Conservation (phyloP, 2,329 filamentous ascomycete genomes). For the Lojkania enalia region DNA sequence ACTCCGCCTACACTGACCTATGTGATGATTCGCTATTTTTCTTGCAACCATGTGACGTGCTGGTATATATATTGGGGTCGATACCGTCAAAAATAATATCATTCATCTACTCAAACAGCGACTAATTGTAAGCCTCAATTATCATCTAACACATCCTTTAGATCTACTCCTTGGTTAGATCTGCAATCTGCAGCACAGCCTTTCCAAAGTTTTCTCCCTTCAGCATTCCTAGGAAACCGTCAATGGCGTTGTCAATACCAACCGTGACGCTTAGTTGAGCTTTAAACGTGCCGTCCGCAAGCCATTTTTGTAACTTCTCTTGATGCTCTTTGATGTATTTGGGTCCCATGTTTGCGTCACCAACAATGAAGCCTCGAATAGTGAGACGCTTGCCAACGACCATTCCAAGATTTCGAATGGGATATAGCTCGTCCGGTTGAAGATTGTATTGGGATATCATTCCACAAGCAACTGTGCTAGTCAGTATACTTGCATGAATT, state of each 20-base stretch:
- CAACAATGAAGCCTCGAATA: conserved; percentile 77
- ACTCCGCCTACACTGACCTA: too few species aligned
- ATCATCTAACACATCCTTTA: background rate
- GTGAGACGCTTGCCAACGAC: conserved; percentile 70
- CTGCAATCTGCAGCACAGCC: conserved; percentile 70
- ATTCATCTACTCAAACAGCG: background rate
- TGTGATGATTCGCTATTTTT: background rate
- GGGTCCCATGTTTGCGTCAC: conserved; percentile 65
- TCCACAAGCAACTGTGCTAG: conserved; percentile 50
- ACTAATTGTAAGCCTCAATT: background rate
- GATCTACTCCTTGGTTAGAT: conserved; percentile 36
- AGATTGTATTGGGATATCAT: conserved; percentile 81
- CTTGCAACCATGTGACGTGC: too few species aligned
- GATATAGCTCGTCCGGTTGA: conserved; percentile 60
- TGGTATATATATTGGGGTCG: too few species aligned
- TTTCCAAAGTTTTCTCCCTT: conserved; percentile 84
- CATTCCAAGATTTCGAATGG: conserved; percentile 66
- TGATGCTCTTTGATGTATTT: conserved; percentile 72
- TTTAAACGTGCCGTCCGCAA: conserved; percentile 75
- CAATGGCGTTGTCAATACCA: conserved; percentile 75
- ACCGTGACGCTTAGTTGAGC: conserved; percentile 68
- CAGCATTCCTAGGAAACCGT: conserved; percentile 75
- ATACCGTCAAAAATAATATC: too few species aligned
- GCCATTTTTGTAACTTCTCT: conserved; percentile 74
- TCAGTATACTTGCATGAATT: conserved; percentile 1